A percentile compares a stretch with the other conserved stretches of the same genome.
phyloP scores from a whole-genome alignment of 169 alveolate species.

The Eimeria sp. region DNA sequence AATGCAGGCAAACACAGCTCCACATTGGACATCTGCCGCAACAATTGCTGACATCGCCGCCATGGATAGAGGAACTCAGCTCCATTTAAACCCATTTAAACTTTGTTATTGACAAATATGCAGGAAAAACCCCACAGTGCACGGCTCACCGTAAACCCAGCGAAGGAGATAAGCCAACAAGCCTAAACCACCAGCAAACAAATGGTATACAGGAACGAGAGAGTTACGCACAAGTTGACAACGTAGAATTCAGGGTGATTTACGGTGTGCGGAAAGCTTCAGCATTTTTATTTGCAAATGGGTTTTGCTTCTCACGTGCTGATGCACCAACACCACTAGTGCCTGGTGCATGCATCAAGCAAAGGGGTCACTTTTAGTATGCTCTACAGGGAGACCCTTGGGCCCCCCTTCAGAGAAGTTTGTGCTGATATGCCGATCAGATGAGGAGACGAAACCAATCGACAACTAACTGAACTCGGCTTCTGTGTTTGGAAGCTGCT shows the following conservation, averaged over 20 bases:
- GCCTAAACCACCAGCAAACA: background rate
- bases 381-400: too few species aligned
- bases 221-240: background rate
- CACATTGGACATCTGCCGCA: background rate
- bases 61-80: background rate
- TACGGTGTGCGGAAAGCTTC: background rate
- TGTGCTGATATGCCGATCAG: too few species aligned
- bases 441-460: too few species aligned
- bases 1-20: background rate
- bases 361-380: background rate
- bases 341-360: background rate
- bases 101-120: background rate
- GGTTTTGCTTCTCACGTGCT: background rate
- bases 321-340: background rate
- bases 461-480: background rate
- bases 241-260: background rate
- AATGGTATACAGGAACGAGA: background rate
- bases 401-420: too few species aligned
- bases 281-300: background rate
- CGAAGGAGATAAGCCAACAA: background rate
- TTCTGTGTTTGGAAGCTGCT: background rate
- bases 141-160: background rate
- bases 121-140: background rate
- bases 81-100: background rate
- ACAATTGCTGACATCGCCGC: background rate